Conservation (phyloP, 2,329 filamentous ascomycete species). For the Didymella glomerata region DNA sequence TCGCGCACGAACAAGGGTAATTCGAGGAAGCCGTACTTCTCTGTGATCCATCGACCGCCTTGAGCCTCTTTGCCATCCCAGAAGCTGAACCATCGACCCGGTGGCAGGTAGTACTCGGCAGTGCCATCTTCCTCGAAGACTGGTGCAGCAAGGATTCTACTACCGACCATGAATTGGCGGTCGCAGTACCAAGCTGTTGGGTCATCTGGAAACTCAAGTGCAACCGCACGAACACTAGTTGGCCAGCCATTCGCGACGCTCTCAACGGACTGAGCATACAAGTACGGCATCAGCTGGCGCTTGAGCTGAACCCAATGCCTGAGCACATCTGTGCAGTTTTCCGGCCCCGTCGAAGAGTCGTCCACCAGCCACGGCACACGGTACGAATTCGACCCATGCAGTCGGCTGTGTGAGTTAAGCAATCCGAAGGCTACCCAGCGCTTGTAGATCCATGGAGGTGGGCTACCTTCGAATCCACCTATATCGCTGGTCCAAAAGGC, state of each 20-base stretch:
- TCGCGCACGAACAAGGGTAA: conserved; percentile 54
- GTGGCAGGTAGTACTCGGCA: conserved; percentile 71
- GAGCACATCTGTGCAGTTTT: conserved; percentile 63
- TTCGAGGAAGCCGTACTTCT: conserved; percentile 52
- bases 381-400: conserved; percentile 75
- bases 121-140: conserved; percentile 69
- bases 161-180: conserved; percentile 77
- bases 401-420: conserved; percentile 72
- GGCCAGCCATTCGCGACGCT: conserved; percentile 65
- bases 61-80: conserved; percentile 54
- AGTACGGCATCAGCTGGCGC: conserved; percentile 66
- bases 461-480: conserved; percentile 74
- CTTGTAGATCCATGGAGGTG: conserved; percentile 75
- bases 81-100: conserved; percentile 61
- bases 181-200: conserved; percentile 73
- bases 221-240: conserved; percentile 68
- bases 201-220: conserved; percentile 75
- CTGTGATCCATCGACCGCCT: conserved; percentile 56
- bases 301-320: conserved; percentile 63
- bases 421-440: conserved; percentile 81
- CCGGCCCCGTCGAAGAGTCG: conserved; percentile 61
- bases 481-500: conserved; percentile 76
- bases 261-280: conserved; percentile 62
- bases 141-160: conserved; percentile 69
- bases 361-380: conserved; percentile 80